Conservation (phyloP, 2,329 filamentous ascomycete genomes). For the Cladosporium austrohemisphaericum region DNA sequence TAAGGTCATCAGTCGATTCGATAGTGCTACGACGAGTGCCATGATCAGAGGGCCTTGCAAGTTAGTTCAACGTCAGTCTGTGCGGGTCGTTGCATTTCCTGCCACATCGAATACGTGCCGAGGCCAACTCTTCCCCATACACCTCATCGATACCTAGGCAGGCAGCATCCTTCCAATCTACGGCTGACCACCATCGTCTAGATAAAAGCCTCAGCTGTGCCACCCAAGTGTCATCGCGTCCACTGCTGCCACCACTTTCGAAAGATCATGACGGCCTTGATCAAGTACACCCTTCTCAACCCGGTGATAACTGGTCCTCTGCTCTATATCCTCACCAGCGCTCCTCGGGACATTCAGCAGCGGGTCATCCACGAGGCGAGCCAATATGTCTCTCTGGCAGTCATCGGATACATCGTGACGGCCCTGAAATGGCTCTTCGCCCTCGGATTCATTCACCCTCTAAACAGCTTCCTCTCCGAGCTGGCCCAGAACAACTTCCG, state of each 20-base stretch:
- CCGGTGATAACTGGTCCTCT: slow-evolving; percentile 30
- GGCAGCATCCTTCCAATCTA: too few relatives aligned
- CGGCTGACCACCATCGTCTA: not conserved
- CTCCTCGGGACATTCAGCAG: slow-evolving; percentile 28
- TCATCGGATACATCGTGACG: slow-evolving; percentile 26
- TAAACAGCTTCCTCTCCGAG: slow-evolving; percentile 28
- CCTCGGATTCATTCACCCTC: slow-evolving; percentile 29
- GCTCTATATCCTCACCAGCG: slow-evolving; percentile 28
- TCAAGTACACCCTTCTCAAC: slow-evolving; percentile 18
- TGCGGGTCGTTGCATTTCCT: too few relatives aligned
- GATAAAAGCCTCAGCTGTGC: not conserved
- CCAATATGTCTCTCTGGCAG: slow-evolving; percentile 26
- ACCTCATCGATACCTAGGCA: too few relatives aligned
- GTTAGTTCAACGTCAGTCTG: too few relatives aligned
- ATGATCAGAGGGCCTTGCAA: too few relatives aligned
- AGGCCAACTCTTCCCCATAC: too few relatives aligned
- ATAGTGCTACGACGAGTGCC: too few relatives aligned
- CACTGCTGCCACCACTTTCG: not conserved
- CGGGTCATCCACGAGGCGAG: slow-evolving; percentile 28
- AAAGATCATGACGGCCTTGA: slow-evolving; percentile 2
- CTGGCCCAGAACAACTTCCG: slow-evolving; percentile 37
- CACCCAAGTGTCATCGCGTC: too few relatives aligned
- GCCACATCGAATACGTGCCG: too few relatives aligned
- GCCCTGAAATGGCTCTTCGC: slow-evolving; percentile 31
- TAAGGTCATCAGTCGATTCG: too few relatives aligned